Evolutionary conservation across 306 rosid species (phyloP).

Genomic region (Sesbania bispinosa): DNA sequence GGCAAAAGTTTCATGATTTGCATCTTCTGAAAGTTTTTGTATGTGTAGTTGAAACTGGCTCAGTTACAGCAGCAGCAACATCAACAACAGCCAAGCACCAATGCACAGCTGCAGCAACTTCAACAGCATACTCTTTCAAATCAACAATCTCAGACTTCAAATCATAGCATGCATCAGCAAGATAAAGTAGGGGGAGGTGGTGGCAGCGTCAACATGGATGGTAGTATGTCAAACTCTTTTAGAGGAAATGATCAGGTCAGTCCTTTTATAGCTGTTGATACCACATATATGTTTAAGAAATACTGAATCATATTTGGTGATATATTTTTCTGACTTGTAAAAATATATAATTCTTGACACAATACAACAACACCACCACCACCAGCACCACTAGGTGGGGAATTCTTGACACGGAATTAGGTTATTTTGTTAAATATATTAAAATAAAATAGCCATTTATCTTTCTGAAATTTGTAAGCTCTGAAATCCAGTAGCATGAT

Average conservation of each 20-base stretch:
- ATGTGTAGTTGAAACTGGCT: constrained; percentile 79
- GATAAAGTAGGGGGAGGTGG: constrained; percentile 88
- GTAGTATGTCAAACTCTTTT: constrained; percentile 88
- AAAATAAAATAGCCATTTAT: not conserved
- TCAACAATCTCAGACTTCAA: constrained; percentile 81
- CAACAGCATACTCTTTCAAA: constrained; percentile 85
- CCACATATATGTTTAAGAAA: not conserved
- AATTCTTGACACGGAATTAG: not conserved
- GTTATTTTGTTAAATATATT: not conserved
- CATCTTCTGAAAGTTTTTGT: constrained; percentile 25
- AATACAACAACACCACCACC: too few relatives aligned
- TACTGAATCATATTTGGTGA: not conserved
- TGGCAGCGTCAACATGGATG: constrained; percentile 78
- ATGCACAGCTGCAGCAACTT: constrained; percentile 69
- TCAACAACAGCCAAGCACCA: constrained; percentile 58
- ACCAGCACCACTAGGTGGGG: too few relatives aligned
- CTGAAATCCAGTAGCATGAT: not conserved
- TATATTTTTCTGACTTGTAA: not conserved
- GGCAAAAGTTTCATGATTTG: constrained; percentile 8
- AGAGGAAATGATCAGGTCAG: constrained; percentile 99
- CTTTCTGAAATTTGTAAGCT: not conserved
- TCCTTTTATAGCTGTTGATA: constrained; percentile 26
- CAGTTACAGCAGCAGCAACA: constrained; percentile 76
- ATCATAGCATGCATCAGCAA: constrained; percentile 80
- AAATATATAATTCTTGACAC: not conserved